Base-by-base conservation (phyloP, 2,329 filamentous ascomycete genomes). In the Pseudogymnoascus sp. region DNA sequence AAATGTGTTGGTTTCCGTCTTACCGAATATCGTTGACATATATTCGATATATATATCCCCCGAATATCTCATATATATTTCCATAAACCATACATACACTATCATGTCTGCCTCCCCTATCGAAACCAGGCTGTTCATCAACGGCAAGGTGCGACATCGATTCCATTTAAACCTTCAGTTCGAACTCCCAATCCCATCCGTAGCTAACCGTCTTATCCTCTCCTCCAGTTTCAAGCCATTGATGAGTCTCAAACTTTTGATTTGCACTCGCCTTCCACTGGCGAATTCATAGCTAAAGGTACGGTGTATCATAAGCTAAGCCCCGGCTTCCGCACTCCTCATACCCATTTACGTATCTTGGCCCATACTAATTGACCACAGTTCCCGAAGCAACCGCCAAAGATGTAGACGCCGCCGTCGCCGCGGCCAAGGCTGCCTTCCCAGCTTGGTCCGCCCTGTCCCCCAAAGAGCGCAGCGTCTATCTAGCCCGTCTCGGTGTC, bases 361-460 rank as follows among this genome's bases (percentile, higher is more conserved):
- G 1, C 7, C 18, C 7, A 11, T 14, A 21, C 28, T 56, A 56
- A 56, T 8, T 1, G 9, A 14, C 11, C 28, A 2, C 28, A 56
- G 67, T 77, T 18, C 81, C 81, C 2, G 68, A 78, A 12, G 77
- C 78, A 3, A 74, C 75, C 1, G 63, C 72, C 2, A 65, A 73
- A n/a, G 78, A 81, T 68, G 73, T 82, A 7, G 75, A 81, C 59
- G 74, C 77, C 65, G 78, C 79, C 34, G 79, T 83, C 6, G 66
- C 70, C 2, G 77, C 78, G 0, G 81, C 79, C 7, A 74, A 75
- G 46, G 71, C 71, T n/a, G 81, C 80, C 3, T 79, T 81, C 68
- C 72, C 72, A 61, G 71, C 76, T 1, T 84, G 81, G 82, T 74
- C 76, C 21, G 73, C 75, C 56, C 79, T 76, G 3, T 72, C 77